Evolutionary conservation across 441 rosid genomes (phyloP), one percentile per base, ranked within the genome.

Genomic region (Bocquillonia castaneifolia): DNA sequence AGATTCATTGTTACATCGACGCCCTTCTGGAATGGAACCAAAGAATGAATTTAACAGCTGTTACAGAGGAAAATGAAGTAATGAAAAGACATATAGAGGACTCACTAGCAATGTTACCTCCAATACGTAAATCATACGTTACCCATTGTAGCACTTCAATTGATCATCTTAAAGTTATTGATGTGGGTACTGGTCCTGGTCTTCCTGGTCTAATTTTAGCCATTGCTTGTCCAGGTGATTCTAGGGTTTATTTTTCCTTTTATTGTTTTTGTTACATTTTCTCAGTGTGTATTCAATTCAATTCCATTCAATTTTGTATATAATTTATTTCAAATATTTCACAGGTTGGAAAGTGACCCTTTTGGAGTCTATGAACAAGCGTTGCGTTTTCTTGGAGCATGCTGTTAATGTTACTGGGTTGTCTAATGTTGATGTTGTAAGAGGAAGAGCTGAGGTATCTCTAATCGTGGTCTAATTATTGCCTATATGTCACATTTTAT

Each of bases 381-480:
- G 97, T 32, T 93, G 97, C 55, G 71, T 76, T 68, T 89, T 91
- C 85, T 84, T 93, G 92, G 90, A 93, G 64, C 95, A 91, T 55
- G 92, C 84, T 0, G 87, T 89, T 37, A 64, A 66, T 70, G 79
- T 85, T 37, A 81, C 86, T 4, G 88, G 88, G 60, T 73, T 86
- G 74, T 81, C 86, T 3, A 93, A 91, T 75, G 92, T 89, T 57
- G 75, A 80, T 69, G 77, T 93, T 39, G 81, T 87, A 23, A 84
- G 92, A 73, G 95, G 92, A 71, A 89, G 99, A 85, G 99, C 96
- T 26, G 97, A 93, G 97, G 97, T 91, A 73, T 29, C 26, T 3
- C 31, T 36, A 12, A 6, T 28, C 10, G 15, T 6, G 13, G n/a
- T n/a, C n/a, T n/a, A n/a, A n/a, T n/a, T n/a, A n/a, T n/a, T n/a